Conservation (phyloP, 75 land plant genomes). For the Azolla pinnata region DNA sequence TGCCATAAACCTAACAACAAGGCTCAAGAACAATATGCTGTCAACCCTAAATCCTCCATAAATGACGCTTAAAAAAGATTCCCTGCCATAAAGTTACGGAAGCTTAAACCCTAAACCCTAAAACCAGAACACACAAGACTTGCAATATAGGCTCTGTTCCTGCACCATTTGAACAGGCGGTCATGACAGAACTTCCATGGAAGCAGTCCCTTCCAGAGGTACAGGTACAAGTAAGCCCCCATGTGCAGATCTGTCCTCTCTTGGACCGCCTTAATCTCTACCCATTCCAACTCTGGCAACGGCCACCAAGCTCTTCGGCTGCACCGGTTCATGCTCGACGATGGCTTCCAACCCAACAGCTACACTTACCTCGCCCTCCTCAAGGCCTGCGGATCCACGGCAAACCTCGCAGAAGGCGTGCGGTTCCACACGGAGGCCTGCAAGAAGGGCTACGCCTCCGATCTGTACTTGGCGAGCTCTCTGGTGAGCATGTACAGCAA, state of each 20-base stretch:
- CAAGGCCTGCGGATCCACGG: conserved; percentile 3
- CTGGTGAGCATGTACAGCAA: conserved; percentile 22
- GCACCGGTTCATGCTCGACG: conserved; percentile 13
- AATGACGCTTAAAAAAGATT: too few relatives aligned
- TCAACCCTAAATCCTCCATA: too few relatives aligned
- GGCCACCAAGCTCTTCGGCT: conserved; percentile 1
- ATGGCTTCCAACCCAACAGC: conserved; percentile 1
- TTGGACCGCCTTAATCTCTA: conserved; percentile 20
- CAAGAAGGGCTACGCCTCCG: conserved; percentile 16
- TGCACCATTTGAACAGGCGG: too few relatives aligned
- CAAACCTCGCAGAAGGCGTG: neutral
- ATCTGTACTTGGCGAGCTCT: conserved; percentile 15
- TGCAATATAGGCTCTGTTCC: too few relatives aligned
- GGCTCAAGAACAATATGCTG: too few relatives aligned
- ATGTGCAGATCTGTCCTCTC: conserved; percentile 9
- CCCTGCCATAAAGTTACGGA: too few relatives aligned
- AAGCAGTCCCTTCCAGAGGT: too few relatives aligned
- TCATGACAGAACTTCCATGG: too few relatives aligned
- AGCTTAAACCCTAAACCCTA: too few relatives aligned
- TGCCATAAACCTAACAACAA: too few relatives aligned
- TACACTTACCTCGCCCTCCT: conserved; percentile 22
- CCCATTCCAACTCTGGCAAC: neutral
- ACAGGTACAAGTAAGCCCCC: too few relatives aligned
- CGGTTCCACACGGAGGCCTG: conserved; percentile 17
- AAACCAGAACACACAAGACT: too few relatives aligned